These are phyloP conservation scores for Sextonia rubra DNA, from an alignment of 164 flowering plant genomes.

Conservation along the genomic window DNA sequence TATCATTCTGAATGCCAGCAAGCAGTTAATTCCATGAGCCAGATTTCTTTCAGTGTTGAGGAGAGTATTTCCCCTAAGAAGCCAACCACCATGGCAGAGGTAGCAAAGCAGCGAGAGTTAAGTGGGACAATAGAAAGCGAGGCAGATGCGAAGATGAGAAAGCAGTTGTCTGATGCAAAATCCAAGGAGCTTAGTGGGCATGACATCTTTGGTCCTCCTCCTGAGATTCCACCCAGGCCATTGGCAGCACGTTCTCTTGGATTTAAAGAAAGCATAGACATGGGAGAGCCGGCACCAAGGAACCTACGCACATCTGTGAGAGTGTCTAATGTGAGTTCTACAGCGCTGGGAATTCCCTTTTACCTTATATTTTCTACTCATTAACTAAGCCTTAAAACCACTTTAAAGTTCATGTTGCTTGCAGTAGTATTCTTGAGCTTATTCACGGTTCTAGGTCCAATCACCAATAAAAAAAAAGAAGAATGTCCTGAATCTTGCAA, in stretches of 20 bases:
- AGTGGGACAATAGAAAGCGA: constrained; percentile 81
- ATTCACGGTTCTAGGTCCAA: too few species aligned
- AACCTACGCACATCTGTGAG: constrained; percentile 52
- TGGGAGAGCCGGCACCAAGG: constrained; percentile 57
- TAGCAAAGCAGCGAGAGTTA: constrained; percentile 93
- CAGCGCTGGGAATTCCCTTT: too few species aligned
- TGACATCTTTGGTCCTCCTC: constrained; percentile 88
- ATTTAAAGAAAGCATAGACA: constrained; percentile 49
- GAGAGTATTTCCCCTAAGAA: constrained; percentile 73
- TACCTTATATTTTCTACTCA: too few species aligned
- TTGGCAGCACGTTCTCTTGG: constrained; percentile 46
- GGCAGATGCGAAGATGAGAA: constrained; percentile 51
- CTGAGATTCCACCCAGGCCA: constrained; percentile 65
- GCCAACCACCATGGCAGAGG: constrained; percentile 71
- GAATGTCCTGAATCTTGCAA: too few species aligned
- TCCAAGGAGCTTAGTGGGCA: constrained; percentile 89
- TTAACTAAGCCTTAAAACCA: too few species aligned
- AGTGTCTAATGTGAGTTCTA: constrained; percentile 50
- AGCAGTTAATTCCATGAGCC: constrained; percentile 79
- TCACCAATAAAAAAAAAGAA: too few species aligned
- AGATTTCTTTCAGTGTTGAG: constrained; percentile 81
- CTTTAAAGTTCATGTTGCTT: too few species aligned
- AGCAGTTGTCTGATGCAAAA: constrained; percentile 81
- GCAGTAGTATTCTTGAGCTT: too few species aligned
- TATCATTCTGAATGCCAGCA: constrained; percentile 41